A percentile compares a stretch with the other conserved stretches of the same genome.
phyloP scores from a whole-genome alignment of 75 land plant species.

The Selaginella tamariscina region DNA sequence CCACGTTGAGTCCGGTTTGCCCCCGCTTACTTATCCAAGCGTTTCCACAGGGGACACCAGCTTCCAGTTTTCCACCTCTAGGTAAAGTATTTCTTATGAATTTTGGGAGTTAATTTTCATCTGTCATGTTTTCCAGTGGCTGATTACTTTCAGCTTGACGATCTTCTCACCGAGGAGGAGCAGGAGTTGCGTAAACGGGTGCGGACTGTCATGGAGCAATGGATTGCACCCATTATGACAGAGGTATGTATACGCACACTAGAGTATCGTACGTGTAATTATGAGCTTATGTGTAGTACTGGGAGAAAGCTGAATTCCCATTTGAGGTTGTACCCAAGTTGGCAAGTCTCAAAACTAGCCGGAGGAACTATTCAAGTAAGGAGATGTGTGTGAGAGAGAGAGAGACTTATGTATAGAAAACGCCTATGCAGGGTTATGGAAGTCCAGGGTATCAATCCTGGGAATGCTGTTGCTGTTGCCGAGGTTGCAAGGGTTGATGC shows the following conservation, averaged over 20 bases:
- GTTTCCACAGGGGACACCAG: conserved; percentile 79
- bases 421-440: conserved; percentile 59
- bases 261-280: conserved; percentile 27
- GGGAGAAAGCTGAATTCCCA: conserved; percentile 92
- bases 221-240: conserved; percentile 75
- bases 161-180: conserved; percentile 62
- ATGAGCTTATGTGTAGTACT: conserved; percentile 32
- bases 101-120: conserved; percentile 7
- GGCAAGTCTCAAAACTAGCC: conserved; percentile 45
- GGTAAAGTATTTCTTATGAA: conserved; percentile 20
- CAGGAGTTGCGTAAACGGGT: conserved; percentile 39
- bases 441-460: conserved; percentile 79
- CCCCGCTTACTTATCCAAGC: conserved; percentile 55
- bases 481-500: conserved; percentile 94
- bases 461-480: conserved; percentile 52
- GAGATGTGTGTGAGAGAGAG: not conserved
- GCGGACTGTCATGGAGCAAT: conserved; percentile 52
- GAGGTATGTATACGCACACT: conserved; percentile 24
- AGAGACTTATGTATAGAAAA: not conserved
- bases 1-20: conserved; percentile 30
- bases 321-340: conserved; percentile 76
- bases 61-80: conserved; percentile 54
- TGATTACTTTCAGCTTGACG: conserved; percentile 75
- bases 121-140: conserved; percentile 35
- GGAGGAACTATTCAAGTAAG: conserved; percentile 92